phyloP scores from a whole-genome alignment of 1,284 basidiomycete species.

The Boletus semigastroideus region DNA sequence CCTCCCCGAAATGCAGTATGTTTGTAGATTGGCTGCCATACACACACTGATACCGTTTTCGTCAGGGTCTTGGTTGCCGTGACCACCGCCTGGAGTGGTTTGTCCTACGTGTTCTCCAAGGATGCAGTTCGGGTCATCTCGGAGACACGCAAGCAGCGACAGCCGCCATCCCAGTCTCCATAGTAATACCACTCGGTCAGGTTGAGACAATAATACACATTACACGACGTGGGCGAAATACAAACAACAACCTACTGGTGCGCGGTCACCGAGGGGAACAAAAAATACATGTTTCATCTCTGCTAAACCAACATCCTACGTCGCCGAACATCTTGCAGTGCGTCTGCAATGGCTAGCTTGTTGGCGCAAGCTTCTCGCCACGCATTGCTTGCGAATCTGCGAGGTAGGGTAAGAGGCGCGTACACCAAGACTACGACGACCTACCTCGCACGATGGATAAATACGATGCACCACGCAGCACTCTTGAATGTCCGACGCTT shows the following conservation, averaged over 20 bases:
- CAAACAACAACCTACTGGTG: slow-evolving; percentile 18
- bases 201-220: slow-evolving; percentile 21
- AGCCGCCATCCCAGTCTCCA: slow-evolving; percentile 16
- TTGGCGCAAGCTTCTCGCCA: slow-evolving; percentile 64
- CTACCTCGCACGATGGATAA: slow-evolving; percentile 68
- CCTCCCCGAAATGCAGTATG: slow-evolving; percentile 66
- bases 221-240: slow-evolving; percentile 10
- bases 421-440: slow-evolving; percentile 25
- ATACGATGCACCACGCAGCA: slow-evolving; percentile 60
- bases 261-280: background rate
- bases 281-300: slow-evolving; percentile 11
- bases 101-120: slow-evolving; percentile 82
- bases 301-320: slow-evolving; percentile 37
- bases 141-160: slow-evolving; percentile 33
- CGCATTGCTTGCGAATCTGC: slow-evolving; percentile 53
- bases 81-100: slow-evolving; percentile 91
- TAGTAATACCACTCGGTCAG: slow-evolving; percentile 9
- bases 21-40: background rate
- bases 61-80: slow-evolving; percentile 81
- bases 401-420: slow-evolving; percentile 10
- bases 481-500: slow-evolving; percentile 55
- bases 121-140: slow-evolving; percentile 64
- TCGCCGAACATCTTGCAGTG: slow-evolving; percentile 68
- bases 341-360: slow-evolving; percentile 60
- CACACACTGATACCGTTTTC: slow-evolving; percentile 5